phyloP scores from a whole-genome alignment of 164 flowering plant species.

The Kalanchoe fedtschenkoi region DNA sequence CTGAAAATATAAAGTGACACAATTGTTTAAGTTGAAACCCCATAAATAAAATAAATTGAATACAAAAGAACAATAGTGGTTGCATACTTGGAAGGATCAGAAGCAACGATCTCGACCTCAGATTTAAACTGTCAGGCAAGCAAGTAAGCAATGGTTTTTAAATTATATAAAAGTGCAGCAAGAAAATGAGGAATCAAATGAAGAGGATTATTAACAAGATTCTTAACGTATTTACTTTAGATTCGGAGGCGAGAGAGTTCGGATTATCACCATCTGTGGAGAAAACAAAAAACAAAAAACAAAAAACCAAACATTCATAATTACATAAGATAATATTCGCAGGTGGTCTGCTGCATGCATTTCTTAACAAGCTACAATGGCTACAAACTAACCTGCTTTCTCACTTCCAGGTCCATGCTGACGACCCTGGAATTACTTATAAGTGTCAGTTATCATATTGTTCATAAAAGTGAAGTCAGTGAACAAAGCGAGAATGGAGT shows the following conservation, averaged over 20 bases:
- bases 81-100: constrained; percentile 71
- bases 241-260: constrained; percentile 7
- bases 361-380: background rate
- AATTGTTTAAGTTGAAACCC: constrained; percentile 7
- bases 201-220: background rate
- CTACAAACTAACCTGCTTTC: constrained; percentile 22
- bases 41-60: constrained; percentile 5
- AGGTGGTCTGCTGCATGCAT: background rate
- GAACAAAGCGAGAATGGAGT: constrained; percentile 5
- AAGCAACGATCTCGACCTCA: constrained; percentile 22
- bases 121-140: constrained; percentile 14
- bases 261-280: constrained; percentile 21
- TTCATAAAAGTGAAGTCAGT: background rate
- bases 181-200: background rate
- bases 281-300: constrained; percentile 2
- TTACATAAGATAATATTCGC: too few species aligned
- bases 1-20: constrained; percentile 23
- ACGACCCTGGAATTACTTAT: constrained; percentile 20
- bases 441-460: too few species aligned
- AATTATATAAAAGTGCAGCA: background rate
- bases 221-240: constrained; percentile 17
- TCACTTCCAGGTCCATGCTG: constrained; percentile 16
- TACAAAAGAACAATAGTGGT: background rate
- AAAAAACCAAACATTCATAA: background rate
- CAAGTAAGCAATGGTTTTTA: background rate